Evolutionary conservation across 2,329 filamentous ascomycete species (phyloP).

Genomic region (Phaeosphaeriaceae sp.): DNA sequence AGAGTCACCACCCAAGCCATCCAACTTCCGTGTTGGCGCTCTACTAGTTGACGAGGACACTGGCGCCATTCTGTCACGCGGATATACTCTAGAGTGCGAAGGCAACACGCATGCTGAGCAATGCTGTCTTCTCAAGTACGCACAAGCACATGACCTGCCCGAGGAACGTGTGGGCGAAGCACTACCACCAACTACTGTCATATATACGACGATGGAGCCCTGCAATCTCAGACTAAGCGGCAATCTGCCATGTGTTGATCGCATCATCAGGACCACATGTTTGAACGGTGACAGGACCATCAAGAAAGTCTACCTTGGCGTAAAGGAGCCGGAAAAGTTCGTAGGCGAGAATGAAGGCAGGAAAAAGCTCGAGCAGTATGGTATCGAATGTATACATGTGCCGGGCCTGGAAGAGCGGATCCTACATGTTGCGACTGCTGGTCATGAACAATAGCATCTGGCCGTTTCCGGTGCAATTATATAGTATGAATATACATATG

Average conservation of each 20-base stretch:
- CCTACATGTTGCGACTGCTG: conserved; percentile 79
- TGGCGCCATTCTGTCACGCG: conserved; percentile 73
- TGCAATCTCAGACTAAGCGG: conserved; percentile 77
- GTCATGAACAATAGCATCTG: conserved; percentile 62
- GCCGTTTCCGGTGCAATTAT: not conserved
- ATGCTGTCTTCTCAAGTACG: conserved; percentile 81
- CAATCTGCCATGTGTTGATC: conserved; percentile 78
- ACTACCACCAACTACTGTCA: conserved; percentile 62
- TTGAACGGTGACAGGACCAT: conserved; percentile 64
- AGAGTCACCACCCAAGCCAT: conserved; percentile 82
- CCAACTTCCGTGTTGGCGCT: conserved; percentile 95
- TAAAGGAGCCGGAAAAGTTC: conserved; percentile 89
- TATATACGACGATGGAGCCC: conserved; percentile 95
- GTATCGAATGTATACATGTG: conserved; percentile 76
- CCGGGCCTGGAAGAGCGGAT: conserved; percentile 82
- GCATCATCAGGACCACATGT: conserved; percentile 66
- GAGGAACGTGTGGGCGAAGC: conserved; percentile 63
- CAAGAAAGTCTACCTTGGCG: conserved; percentile 82
- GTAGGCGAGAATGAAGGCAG: conserved; percentile 82
- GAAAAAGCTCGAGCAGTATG: conserved; percentile 71
- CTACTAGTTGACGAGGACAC: conserved; percentile 70
- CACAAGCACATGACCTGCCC: conserved; percentile 42
- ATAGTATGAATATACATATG: conserved; percentile 2
- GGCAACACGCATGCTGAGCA: conserved; percentile 98
- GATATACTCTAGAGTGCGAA: conserved; percentile 87